phyloP scores from a whole-genome alignment of 495 filamentous ascomycete genomes.

The Usnea hakonensis region DNA sequence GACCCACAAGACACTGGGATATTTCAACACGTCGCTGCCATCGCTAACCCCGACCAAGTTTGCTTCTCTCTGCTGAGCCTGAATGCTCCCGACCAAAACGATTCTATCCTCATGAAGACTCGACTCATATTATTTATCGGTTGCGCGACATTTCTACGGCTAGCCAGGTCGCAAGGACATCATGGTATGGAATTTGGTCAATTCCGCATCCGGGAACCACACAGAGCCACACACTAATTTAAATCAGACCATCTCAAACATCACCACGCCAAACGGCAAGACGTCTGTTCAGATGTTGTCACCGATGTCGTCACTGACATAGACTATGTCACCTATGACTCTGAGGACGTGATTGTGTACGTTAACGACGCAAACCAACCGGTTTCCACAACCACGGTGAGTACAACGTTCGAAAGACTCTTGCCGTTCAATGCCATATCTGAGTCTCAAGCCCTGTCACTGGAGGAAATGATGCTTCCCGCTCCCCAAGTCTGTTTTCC shows the following conservation, averaged over 20 bases:
- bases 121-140: constrained; percentile 22
- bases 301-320: constrained; percentile 27
- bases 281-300: background rate
- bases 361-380: constrained; percentile 56
- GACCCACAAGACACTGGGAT: background rate
- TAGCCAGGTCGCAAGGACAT: constrained; percentile 38
- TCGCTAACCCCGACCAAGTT: background rate
- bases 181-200: constrained; percentile 32
- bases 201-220: background rate
- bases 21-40: background rate
- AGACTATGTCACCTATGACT: constrained; percentile 32
- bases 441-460: background rate
- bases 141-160: constrained; percentile 28
- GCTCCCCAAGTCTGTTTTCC: no score
- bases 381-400: constrained; percentile 32
- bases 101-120: constrained; percentile 35
- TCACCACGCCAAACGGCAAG: constrained; percentile 13
- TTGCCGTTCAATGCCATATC: constrained; percentile 7
- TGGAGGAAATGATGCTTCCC: no score
- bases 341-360: constrained; percentile 51
- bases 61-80: background rate
- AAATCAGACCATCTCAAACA: constrained; percentile 4
- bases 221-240: background rate
- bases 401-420: constrained; percentile 17
- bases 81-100: background rate